phyloP scores from a whole-genome alignment of 768 basidiomycete genomes.

The Asterophora parasitica region DNA sequence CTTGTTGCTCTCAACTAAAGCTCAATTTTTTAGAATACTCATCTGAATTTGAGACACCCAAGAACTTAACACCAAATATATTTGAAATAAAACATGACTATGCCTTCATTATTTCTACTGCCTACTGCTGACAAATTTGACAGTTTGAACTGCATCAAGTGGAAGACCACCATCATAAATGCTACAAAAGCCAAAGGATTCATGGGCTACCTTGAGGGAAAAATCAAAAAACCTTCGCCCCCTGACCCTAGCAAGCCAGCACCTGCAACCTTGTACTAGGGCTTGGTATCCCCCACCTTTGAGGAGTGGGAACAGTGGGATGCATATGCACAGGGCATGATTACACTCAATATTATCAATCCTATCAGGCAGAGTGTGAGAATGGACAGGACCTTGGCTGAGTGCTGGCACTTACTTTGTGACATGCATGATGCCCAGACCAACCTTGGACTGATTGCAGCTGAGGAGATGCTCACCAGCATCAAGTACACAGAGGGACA shows the following conservation, averaged over 20 bases:
- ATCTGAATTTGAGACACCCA: no score
- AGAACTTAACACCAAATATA: no score
- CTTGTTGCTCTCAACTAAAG: no score
- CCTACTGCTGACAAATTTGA: neutral
- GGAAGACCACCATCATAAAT: neutral
- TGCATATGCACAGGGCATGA: neutral
- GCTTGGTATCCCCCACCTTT: neutral
- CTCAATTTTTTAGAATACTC: no score
- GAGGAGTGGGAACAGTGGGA: neutral
- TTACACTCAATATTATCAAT: neutral
- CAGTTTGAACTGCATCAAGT: neutral
- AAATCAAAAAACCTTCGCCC: neutral
- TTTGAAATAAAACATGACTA: no score
- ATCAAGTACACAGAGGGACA: neutral
- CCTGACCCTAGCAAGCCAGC: no score
- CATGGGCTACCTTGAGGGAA: neutral
- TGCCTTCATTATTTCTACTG: no score
- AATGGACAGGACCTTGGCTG: neutral
- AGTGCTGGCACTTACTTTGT: neutral
- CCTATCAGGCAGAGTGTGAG: neutral
- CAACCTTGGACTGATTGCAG: neutral
- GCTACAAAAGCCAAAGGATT: neutral
- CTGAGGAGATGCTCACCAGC: neutral
- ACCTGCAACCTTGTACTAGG: neutral
- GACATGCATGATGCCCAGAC: neutral